Percentiles rank a stretch among this genome's conserved stretches.
phyloP scores from a whole-genome alignment of 805 yeast genomes.

The Candida hungchunana region DNA sequence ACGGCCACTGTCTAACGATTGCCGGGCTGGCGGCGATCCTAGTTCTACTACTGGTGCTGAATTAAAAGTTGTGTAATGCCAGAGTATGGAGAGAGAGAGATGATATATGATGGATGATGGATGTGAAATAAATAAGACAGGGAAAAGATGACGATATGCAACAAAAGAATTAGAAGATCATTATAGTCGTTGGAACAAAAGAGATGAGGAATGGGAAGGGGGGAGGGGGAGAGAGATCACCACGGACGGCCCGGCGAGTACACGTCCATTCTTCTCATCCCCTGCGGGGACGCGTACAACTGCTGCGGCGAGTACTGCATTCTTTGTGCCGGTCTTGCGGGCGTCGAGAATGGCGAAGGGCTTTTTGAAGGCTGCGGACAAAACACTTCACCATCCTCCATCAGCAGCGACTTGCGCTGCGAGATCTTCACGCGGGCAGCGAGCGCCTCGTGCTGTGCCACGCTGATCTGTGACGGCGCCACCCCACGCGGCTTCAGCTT shows the following conservation, averaged over 20 bases:
- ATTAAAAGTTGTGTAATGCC: conserved; percentile 2
- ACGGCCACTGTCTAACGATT: conserved; percentile 48
- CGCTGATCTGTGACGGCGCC: conserved; percentile 17
- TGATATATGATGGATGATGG: no score
- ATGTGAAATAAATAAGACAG: no score
- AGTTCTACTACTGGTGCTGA: conserved; percentile 37
- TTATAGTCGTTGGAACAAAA: neutral
- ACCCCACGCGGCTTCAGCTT: conserved; percentile 12
- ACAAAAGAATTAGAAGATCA: neutral
- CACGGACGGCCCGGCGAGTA: conserved; percentile 3
- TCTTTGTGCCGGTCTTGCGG: conserved; percentile 4
- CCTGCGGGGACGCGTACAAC: conserved; percentile 17
- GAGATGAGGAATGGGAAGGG: neutral
- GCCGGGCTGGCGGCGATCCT: conserved; percentile 39
- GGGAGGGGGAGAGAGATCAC: neutral
- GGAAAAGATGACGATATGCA: no score
- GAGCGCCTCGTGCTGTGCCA: conserved; percentile 23
- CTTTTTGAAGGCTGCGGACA: conserved; percentile 39
- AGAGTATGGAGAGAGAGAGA: no score
- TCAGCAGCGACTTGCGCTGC: conserved; percentile 63
- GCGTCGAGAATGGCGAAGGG: conserved; percentile 6
- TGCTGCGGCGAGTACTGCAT: neutral
- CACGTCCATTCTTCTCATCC: conserved; percentile 19
- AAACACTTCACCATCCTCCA: conserved; percentile 69
- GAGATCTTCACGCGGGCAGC: conserved; percentile 48